A percentile compares a stretch with the other conserved stretches of the same genome.
Evolutionary conservation across 306 rosid genomes (phyloP).

Genomic region (Castanea mollissima): DNA sequence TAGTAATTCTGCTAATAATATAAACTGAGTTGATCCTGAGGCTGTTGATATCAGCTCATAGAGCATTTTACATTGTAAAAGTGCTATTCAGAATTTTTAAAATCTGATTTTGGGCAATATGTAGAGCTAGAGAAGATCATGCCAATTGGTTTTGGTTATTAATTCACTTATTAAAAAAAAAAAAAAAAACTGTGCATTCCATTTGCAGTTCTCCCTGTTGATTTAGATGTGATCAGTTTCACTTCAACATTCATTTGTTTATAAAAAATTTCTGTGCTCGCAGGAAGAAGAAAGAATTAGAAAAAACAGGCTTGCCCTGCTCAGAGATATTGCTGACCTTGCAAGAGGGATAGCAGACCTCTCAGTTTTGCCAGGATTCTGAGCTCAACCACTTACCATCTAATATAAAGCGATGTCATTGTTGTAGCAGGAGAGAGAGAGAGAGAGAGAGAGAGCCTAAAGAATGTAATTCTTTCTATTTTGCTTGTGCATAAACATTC

Average conservation of each 20-base stretch:
- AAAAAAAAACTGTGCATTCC: neutral
- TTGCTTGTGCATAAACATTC: constrained; percentile 13
- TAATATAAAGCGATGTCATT: neutral
- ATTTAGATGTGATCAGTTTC: neutral
- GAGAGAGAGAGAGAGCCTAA: neutral
- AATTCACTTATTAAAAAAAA: neutral
- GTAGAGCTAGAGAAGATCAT: neutral
- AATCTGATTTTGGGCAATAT: neutral
- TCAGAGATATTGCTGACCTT: constrained; percentile 79
- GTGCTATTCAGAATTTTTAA: neutral
- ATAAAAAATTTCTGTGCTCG: neutral
- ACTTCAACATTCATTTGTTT: neutral
- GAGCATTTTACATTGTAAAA: neutral
- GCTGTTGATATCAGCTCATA: neutral
- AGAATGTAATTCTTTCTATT: constrained; percentile 1
- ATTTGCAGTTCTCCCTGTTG: neutral
- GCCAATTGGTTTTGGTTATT: neutral
- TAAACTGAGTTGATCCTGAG: neutral
- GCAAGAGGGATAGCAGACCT: constrained; percentile 88
- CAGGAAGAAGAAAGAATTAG: constrained; percentile 81
- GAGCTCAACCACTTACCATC: constrained; percentile 5
- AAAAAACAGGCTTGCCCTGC: constrained; percentile 73
- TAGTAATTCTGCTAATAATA: neutral
- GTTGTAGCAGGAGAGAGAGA: neutral
- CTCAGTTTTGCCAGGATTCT: constrained; percentile 80